Conservation (phyloP, 805 yeast species). For the Isabelozyma pseudorhagii region DNA sequence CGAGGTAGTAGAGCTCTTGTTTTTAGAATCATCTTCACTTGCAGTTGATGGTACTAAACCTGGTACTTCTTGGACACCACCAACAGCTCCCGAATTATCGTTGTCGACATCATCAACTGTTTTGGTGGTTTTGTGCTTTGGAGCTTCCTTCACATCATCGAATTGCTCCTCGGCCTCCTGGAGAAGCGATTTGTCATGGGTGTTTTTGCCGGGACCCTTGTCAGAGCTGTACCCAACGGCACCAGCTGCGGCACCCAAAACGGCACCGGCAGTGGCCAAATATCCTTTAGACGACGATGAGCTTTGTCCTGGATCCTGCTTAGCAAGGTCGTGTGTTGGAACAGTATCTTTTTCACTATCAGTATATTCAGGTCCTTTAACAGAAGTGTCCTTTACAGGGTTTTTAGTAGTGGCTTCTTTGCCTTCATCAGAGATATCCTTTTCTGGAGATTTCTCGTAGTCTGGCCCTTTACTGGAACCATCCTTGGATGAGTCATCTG, state of each 20-base stretch:
- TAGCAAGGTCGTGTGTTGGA: constrained; percentile 1
- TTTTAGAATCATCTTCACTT: neutral
- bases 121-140: constrained; percentile 5
- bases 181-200: constrained; percentile 14
- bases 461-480: neutral
- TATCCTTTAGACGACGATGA: neutral
- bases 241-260: constrained; percentile 16
- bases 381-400: neutral
- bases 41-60: constrained; percentile 10
- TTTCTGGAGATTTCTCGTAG: neutral
- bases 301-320: neutral
- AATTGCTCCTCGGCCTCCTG: constrained; percentile 14
- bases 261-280: constrained; percentile 13
- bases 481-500: neutral
- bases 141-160: constrained; percentile 12
- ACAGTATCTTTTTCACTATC: constrained; percentile 2
- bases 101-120: constrained; percentile 1
- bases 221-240: constrained; percentile 9
- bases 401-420: neutral
- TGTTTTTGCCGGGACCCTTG: neutral
- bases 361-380: neutral
- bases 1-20: neutral
- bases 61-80: constrained; percentile 15
- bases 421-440: neutral
- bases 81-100: constrained; percentile 1